phyloP scores from a whole-genome alignment of 257 asterid genomes.

The Solanum gracilifrons region DNA sequence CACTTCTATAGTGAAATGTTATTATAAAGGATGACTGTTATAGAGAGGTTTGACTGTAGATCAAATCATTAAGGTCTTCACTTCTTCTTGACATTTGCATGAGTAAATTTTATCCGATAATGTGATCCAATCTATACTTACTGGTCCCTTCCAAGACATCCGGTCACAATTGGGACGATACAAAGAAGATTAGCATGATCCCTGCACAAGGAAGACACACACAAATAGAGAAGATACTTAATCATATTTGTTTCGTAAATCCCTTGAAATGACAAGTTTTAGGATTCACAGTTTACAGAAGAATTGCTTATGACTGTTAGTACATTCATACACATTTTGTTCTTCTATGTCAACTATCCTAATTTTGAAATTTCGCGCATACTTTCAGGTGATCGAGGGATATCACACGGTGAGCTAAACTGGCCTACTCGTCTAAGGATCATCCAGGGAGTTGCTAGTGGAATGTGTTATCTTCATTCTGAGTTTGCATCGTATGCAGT shows the following conservation, averaged over 20 bases:
- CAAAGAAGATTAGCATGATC: not conserved
- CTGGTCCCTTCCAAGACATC: not conserved
- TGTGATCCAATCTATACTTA: not conserved
- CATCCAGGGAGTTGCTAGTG: conserved; percentile 70
- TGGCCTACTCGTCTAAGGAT: conserved; percentile 67
- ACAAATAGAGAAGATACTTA: not conserved
- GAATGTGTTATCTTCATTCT: conserved; percentile 70
- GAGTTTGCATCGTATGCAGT: conserved; percentile 45
- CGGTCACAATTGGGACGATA: not conserved
- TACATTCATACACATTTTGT: not conserved
- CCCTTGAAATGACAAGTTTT: no score
- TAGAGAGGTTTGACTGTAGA: not conserved
- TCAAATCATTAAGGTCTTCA: not conserved
- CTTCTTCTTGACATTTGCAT: not conserved
- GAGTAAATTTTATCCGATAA: not conserved
- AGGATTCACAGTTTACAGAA: not conserved
- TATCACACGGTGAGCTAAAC: conserved; percentile 42
- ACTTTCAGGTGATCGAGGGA: conserved; percentile 63
- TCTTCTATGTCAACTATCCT: not conserved
- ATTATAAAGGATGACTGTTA: rapidly evolving
- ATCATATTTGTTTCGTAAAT: not conserved
- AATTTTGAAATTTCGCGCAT: not conserved
- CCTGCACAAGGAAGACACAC: not conserved
- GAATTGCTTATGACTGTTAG: not conserved
- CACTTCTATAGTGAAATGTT: not conserved